Base-by-base conservation (phyloP, 306 rosid species). In the Pterocarpus macrocarpus region DNA sequence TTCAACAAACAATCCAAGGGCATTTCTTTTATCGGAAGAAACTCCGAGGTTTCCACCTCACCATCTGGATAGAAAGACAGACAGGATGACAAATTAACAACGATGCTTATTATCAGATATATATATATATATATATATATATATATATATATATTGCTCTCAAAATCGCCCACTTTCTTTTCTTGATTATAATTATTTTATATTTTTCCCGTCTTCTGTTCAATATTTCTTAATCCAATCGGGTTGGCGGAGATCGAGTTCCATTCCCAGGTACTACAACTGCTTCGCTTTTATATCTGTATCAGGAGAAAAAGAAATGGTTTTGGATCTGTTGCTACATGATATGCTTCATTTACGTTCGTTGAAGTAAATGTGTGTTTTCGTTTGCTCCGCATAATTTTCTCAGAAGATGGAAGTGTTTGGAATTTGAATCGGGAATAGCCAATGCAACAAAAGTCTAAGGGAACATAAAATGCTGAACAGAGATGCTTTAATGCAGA, bases 231-330 rank as follows among this genome's bases (percentile, higher is more conserved):
- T 14, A 71, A 67, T 77, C 83, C 80, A 68, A 44, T 77, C 56
- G 13, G 71, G 43, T 81, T 22, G 82, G 55, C 17, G 63, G 59
- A 77, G 71, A 73, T 71, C 85, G 68, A 77, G 52, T 68, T 81
- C 50, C 79, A 77, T 83, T 77, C 58, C 76, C 86, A 84, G 90
- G 84, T 87, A 80, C 13, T 43, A 10, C 44, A 57, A 47, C 34
- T 2, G 28, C 14, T 17, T 69, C 71, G 63, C 39, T 64, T 47
- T 39, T 69, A 5, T 44, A 56, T 35, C 16, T 75, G 30, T 38
- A 63, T 36, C 50, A 35, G 22, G 41, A 28, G 3, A 5, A 36
- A 3, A 34, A 4, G 33, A 17, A 16, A 36, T n/a, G 17, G 8
- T 10, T 64, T 32, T 52, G 67, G 17, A 82, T 61, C 5, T 70